Conservation (phyloP, 345 rosid species). For the Lenwebbia sp. region DNA sequence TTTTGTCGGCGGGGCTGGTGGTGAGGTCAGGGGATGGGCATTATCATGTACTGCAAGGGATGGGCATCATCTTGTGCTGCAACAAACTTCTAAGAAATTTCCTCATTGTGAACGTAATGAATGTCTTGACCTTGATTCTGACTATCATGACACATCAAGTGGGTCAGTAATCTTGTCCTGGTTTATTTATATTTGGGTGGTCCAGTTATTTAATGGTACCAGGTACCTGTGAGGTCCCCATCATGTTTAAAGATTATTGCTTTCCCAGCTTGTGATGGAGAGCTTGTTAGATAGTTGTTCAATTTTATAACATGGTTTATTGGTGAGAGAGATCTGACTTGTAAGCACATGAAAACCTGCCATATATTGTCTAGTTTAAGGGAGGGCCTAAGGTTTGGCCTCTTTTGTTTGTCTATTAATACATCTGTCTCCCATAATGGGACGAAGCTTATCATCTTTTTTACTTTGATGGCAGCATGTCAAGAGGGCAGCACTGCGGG, state of each 20-base stretch:
- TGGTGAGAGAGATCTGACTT: neutral
- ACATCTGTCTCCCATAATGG: neutral
- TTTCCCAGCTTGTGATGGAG: neutral
- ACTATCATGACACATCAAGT: neutral
- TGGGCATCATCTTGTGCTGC: neutral
- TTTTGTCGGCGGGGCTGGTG: neutral
- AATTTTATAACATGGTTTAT: neutral
- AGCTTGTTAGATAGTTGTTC: neutral
- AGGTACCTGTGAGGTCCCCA: neutral
- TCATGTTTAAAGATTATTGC: neutral
- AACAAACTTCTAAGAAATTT: neutral
- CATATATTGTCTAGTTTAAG: neutral
- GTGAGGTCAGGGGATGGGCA: neutral
- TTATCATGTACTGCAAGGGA: neutral
- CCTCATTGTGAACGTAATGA: neutral
- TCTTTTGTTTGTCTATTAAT: neutral
- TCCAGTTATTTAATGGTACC: neutral
- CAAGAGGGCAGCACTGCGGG: conserved; percentile 60
- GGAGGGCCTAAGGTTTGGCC: neutral
- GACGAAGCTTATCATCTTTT: neutral
- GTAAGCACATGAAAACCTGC: neutral
- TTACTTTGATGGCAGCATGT: conserved; percentile 42
- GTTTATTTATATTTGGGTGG: neutral
- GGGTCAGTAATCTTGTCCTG: neutral
- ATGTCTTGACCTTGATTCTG: neutral